Percentiles rank a stretch among this genome's conserved stretches.
Conservation (phyloP, 257 asterid species). For the Schizonepeta tenuifolia region DNA sequence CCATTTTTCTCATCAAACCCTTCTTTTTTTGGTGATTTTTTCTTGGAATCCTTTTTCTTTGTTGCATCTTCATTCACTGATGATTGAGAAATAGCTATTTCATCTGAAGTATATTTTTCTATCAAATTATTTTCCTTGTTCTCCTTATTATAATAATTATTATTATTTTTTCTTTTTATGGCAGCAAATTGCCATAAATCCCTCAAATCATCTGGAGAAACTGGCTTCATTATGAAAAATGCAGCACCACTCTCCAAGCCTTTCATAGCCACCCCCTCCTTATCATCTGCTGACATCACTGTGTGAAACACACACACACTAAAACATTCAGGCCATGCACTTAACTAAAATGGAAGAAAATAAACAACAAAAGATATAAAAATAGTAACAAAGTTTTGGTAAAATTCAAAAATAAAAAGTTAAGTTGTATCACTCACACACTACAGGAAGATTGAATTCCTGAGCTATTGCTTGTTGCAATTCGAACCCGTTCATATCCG, state of each 20-base stretch:
- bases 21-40: slow-evolving; percentile 29
- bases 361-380: no score
- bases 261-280: slow-evolving; percentile 30
- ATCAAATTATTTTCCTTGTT: background rate
- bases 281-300: slow-evolving; percentile 63
- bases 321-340: background rate
- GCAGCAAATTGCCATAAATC: slow-evolving; percentile 58
- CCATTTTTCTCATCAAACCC: slow-evolving; percentile 26
- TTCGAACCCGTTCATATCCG: slow-evolving; percentile 55
- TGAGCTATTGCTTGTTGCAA: slow-evolving; percentile 46
- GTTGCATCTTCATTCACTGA: slow-evolving; percentile 8
- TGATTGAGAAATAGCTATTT: slow-evolving; percentile 18
- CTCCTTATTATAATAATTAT: background rate
- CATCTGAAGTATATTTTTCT: background rate
- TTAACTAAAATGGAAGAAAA: background rate
- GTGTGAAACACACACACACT: background rate
- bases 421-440: slow-evolving; percentile 48
- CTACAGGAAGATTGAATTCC: slow-evolving; percentile 61
- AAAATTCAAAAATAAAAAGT: background rate
- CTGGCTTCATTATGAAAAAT: slow-evolving; percentile 52
- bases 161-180: slow-evolving; percentile 27
- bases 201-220: slow-evolving; percentile 45
- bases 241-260: slow-evolving; percentile 55
- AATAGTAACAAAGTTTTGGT: no score
- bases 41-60: slow-evolving; percentile 30